A percentile compares a stretch with the other conserved stretches of the same genome.
phyloP scores from a whole-genome alignment of 2,329 filamentous ascomycete genomes.

The Macrophomina pseudophaseolina region DNA sequence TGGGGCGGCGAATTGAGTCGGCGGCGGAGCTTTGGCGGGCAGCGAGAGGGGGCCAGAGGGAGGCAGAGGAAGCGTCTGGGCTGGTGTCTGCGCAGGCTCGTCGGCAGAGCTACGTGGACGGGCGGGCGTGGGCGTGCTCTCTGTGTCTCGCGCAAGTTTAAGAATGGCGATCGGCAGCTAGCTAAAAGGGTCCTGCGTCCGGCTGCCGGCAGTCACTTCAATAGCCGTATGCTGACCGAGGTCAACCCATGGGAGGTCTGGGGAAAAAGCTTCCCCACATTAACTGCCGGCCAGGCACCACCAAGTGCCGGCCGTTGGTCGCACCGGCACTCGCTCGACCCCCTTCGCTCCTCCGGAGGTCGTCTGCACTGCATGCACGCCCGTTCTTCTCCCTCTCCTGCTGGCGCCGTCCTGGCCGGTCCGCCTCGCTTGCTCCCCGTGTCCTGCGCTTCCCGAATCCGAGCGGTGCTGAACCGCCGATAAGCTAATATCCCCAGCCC shows the following conservation, averaged over 20 bases:
- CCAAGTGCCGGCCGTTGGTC: constrained; percentile 8
- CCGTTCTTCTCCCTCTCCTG: too few species aligned
- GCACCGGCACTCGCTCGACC: background rate
- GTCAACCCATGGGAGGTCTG: background rate
- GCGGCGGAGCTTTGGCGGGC: background rate
- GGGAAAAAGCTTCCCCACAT: constrained; percentile 15
- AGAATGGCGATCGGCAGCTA: background rate
- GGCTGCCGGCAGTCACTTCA: constrained; percentile 11
- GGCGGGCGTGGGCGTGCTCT: background rate
- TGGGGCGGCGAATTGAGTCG: background rate
- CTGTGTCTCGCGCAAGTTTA: background rate
- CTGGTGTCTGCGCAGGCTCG: too few species aligned
- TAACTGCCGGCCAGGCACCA: too few species aligned
- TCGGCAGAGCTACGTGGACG: too few species aligned
- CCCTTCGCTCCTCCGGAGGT: too few species aligned
- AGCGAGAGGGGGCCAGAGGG: background rate
- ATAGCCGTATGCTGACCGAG: constrained; percentile 16
- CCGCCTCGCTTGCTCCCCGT: background rate
- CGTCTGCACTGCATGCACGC: background rate
- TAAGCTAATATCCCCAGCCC: background rate
- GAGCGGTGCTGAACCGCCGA: constrained; percentile 1
- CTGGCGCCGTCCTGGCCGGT: too few species aligned
- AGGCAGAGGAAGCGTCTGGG: too few species aligned
- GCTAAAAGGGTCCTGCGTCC: background rate
- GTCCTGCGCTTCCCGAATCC: background rate